A percentile compares a stretch with the other conserved stretches of the same genome.
Evolutionary conservation across 176 grass and related monocot genomes (phyloP).

Genomic region (Aegilops sharonensis): DNA sequence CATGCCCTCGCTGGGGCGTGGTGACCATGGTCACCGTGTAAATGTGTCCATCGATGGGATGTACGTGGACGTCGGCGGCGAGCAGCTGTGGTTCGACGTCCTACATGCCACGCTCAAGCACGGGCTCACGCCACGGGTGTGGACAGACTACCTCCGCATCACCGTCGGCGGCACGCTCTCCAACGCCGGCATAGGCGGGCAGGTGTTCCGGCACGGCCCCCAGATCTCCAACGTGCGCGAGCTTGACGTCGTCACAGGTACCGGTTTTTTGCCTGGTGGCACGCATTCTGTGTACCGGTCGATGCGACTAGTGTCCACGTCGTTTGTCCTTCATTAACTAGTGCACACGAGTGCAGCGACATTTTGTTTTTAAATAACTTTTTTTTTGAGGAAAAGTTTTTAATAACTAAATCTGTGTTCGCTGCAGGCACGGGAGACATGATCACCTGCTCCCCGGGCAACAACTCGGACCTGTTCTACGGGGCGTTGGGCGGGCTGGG

Average conservation of each 20-base stretch:
- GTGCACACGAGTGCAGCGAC: not conserved
- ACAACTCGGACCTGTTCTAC: slow-evolving; percentile 38
- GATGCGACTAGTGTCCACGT: not conserved
- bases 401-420: not conserved
- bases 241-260: slow-evolving; percentile 62
- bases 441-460: slow-evolving; percentile 30
- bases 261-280: not conserved
- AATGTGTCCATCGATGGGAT: not conserved
- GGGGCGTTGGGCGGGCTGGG: slow-evolving; percentile 45
- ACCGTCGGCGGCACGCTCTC: slow-evolving; percentile 63
- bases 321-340: not conserved
- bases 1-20: slow-evolving; percentile 32
- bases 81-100: slow-evolving; percentile 69
- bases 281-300: not conserved
- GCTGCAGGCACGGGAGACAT: slow-evolving; percentile 47
- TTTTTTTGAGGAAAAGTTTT: not conserved
- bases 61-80: slow-evolving; percentile 43
- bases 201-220: slow-evolving; percentile 49
- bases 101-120: slow-evolving; percentile 39
- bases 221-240: slow-evolving; percentile 57
- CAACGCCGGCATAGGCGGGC: slow-evolving; percentile 55
- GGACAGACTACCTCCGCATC: slow-evolving; percentile 50
- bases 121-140: slow-evolving; percentile 25
- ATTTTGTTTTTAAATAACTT: not conserved
- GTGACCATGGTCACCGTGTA: not conserved